These are phyloP conservation scores for Cryptococcus sp. DNA, from an alignment of 1,284 basidiomycete species.

Conservation along the genomic window DNA sequence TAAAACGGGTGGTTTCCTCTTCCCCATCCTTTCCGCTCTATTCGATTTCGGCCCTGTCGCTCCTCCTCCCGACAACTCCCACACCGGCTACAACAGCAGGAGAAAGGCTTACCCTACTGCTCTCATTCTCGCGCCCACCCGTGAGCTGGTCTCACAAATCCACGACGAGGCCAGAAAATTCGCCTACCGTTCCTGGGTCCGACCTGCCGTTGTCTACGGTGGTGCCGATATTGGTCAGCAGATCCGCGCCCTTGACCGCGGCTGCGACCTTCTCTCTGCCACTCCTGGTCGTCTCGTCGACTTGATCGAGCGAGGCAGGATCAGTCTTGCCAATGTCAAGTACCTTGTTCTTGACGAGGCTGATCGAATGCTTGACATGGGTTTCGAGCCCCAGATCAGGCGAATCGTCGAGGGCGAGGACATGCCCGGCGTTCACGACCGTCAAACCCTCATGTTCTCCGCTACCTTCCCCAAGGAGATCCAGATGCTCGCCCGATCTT, in stretches of 20 bases:
- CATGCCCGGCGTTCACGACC: conserved; percentile 89
- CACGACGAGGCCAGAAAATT: conserved; percentile 99
- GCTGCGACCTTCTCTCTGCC: conserved; percentile 94
- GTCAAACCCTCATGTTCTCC: conserved; percentile 99
- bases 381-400: conserved; percentile 99
- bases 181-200: conserved; percentile 98
- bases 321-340: conserved; percentile 93
- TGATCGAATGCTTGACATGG: conserved; percentile 99
- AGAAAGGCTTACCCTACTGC: conserved; percentile 92
- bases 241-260: conserved; percentile 90
- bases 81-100: conserved; percentile 67
- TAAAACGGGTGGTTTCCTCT: conserved; percentile 98
- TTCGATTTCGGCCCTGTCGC: conserved; percentile 79
- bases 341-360: conserved; percentile 99
- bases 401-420: conserved; percentile 97
- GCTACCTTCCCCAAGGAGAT: conserved; percentile 99
- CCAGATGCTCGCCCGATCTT: conserved; percentile 93
- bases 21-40: conserved; percentile 95
- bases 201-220: conserved; percentile 97
- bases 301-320: conserved; percentile 95
- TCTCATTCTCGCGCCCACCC: conserved; percentile 94
- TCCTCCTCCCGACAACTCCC: conserved; percentile 56
- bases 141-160: conserved; percentile 98
- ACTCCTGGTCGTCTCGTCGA: conserved; percentile 99
- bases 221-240: conserved; percentile 97